Evolutionary conservation across 139 green algal species (phyloP), one percentile per base, ranked within the genome.

Genomic region (Desmodesmus armatus): DNA sequence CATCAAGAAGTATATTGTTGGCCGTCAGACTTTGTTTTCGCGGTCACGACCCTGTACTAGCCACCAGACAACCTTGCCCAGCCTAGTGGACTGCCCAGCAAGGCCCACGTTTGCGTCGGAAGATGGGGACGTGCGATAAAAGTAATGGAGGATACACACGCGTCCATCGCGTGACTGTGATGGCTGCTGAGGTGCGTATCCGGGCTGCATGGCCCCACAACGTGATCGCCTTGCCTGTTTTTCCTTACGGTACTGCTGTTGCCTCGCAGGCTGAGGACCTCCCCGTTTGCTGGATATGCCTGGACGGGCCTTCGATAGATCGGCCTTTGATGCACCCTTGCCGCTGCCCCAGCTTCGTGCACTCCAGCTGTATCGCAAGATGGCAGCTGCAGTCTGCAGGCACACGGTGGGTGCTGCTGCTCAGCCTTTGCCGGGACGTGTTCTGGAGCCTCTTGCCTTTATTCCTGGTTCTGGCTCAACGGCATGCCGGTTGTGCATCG

Each of bases 301-400:
- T 98, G 11, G 95, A 97, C 40, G 82, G 58, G 7, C 55, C 74
- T 3, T 47, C 35, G 9, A 44, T 67, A 1, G 84, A 70, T 17
- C 86, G 74, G 29, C 78, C 85, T 6, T 88, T 97, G 0, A 71
- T 89, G 3, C 83, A 80, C 17, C 91, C 93, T 3, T 98, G 94
- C 88, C 91, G 85, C 25, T 97, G 94, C 77, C 94, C 94, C 3
- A 87, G 94, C 60, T 91, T 86, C 15, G 93, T 89, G 33, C 95
- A 98, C 66, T 37, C 75, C 2, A 65, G 49, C 2, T 97, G 94
- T 35, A 85, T 97, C 51, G 95, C 94, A 17, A 88, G 95, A 2
- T 98, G 95, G 95, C 93, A 97, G 87, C 91, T 98, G 60, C 94
- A 98, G 87, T 94, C 85, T 25, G 95, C 95, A 4, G 95, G 95